phyloP scores from a whole-genome alignment of 129 eudicot species.

The Centrapalus pauciflorus region DNA sequence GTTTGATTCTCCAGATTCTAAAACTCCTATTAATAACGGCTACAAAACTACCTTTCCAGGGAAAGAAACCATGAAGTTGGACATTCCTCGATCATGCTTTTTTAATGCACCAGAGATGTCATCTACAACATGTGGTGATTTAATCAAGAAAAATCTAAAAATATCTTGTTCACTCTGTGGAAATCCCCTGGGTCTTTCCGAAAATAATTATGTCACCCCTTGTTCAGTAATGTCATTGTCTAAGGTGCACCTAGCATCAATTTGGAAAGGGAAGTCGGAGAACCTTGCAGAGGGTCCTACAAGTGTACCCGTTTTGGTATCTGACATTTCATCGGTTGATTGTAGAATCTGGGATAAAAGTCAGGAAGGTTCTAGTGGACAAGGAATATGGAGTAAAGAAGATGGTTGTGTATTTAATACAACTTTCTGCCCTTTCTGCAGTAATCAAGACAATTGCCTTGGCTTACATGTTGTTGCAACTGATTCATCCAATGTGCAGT shows the following conservation, averaged over 20 bases:
- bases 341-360: slow-evolving; percentile 37
- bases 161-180: slow-evolving; percentile 61
- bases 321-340: slow-evolving; percentile 51
- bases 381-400: slow-evolving; percentile 89
- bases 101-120: slow-evolving; percentile 24
- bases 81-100: slow-evolving; percentile 14
- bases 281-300: slow-evolving; percentile 16
- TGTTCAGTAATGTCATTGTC: slow-evolving; percentile 49
- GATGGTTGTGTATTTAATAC: slow-evolving; percentile 90
- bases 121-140: slow-evolving; percentile 30
- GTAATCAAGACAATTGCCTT: slow-evolving; percentile 45
- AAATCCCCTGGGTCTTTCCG: slow-evolving; percentile 67
- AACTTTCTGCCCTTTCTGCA: slow-evolving; percentile 68
- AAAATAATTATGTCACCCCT: slow-evolving; percentile 38
- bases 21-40: slow-evolving; percentile 25
- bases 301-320: slow-evolving; percentile 38
- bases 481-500: slow-evolving; percentile 58
- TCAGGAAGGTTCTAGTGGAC: slow-evolving; percentile 33
- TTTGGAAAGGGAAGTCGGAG: slow-evolving; percentile 38
- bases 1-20: slow-evolving; percentile 25
- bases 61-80: slow-evolving; percentile 20
- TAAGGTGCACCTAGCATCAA: slow-evolving; percentile 49
- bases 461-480: slow-evolving; percentile 89
- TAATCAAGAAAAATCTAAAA: slow-evolving; percentile 32
- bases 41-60: slow-evolving; percentile 16